phyloP scores from a whole-genome alignment of 495 filamentous ascomycete genomes.

The Aspergillus sclerotiicarbonarius region DNA sequence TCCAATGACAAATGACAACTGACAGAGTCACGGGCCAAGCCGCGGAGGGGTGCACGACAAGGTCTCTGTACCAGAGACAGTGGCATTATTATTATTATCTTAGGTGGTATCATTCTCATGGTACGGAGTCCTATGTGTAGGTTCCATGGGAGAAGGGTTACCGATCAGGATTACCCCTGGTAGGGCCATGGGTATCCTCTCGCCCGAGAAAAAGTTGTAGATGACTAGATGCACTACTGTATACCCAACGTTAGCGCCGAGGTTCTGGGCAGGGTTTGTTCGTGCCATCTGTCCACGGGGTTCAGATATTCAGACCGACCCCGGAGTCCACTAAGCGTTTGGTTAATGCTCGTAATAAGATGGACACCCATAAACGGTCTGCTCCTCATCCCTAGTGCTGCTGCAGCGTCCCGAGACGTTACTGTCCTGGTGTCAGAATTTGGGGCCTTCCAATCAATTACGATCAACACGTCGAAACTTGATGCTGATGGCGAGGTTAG shows the following conservation, averaged over 20 bases:
- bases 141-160: too few relatives aligned
- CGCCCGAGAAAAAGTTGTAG: too few relatives aligned
- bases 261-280: not conserved
- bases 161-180: too few relatives aligned
- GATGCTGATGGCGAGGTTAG: not conserved
- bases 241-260: not conserved
- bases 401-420: not conserved
- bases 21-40: not conserved
- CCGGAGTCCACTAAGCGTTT: not conserved
- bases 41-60: not conserved
- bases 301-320: not conserved
- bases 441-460: not conserved
- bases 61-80: not conserved
- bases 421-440: not conserved
- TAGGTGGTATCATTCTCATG: not conserved
- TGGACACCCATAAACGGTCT: not conserved
- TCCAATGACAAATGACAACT: conserved; percentile 3
- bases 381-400: not conserved
- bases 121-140: not conserved
- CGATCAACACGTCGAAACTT: not conserved
- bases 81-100: not conserved
- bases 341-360: not conserved
- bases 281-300: not conserved
- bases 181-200: too few relatives aligned
- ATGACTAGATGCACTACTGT: too few relatives aligned